Conservation (phyloP, 352 stramenopile species). For the Achlya hypogyna region DNA sequence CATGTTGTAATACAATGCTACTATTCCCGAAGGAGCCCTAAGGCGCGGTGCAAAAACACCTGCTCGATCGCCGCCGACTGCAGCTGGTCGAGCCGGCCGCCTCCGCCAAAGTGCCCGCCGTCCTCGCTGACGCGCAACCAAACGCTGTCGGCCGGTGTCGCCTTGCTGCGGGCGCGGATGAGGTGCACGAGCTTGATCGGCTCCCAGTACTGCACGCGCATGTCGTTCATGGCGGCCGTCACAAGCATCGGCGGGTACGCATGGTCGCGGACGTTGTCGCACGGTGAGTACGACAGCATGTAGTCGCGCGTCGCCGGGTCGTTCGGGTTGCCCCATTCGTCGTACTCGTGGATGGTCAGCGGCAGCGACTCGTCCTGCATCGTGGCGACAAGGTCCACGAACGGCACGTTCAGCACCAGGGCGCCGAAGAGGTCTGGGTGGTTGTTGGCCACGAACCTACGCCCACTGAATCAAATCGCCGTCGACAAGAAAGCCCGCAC, state of each 20-base stretch:
- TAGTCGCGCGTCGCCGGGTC: slow-evolving; percentile 41
- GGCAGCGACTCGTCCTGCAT: slow-evolving; percentile 81
- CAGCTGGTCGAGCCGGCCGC: slow-evolving; percentile 64
- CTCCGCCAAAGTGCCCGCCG: slow-evolving; percentile 72
- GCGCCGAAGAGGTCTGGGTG: slow-evolving; percentile 60
- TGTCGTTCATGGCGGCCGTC: slow-evolving; percentile 74
- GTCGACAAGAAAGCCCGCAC: neutral
- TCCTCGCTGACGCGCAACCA: slow-evolving; percentile 48
- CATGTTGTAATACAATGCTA: neutral
- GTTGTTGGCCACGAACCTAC: slow-evolving; percentile 68
- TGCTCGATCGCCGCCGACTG: slow-evolving; percentile 73
- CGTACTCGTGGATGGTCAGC: slow-evolving; percentile 87
- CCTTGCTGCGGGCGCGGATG: slow-evolving; percentile 47
- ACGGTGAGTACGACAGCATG: slow-evolving; percentile 76
- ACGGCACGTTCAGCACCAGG: slow-evolving; percentile 82
- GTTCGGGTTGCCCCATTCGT: slow-evolving; percentile 83
- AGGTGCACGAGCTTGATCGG: slow-evolving; percentile 79
- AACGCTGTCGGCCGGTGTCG: neutral
- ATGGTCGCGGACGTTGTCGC: slow-evolving; percentile 45
- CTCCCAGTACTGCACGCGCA: slow-evolving; percentile 79
- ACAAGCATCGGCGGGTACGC: slow-evolving; percentile 74
- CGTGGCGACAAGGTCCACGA: slow-evolving; percentile 80
- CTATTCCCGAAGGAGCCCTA: slow-evolving; percentile 29
- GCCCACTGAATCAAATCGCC: neutral
- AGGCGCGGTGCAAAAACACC: slow-evolving; percentile 69